Percentiles rank a stretch among this genome's conserved stretches.
Evolutionary conservation across 1,284 basidiomycete species (phyloP).

Genomic region (Ceratobasidium sp.): DNA sequence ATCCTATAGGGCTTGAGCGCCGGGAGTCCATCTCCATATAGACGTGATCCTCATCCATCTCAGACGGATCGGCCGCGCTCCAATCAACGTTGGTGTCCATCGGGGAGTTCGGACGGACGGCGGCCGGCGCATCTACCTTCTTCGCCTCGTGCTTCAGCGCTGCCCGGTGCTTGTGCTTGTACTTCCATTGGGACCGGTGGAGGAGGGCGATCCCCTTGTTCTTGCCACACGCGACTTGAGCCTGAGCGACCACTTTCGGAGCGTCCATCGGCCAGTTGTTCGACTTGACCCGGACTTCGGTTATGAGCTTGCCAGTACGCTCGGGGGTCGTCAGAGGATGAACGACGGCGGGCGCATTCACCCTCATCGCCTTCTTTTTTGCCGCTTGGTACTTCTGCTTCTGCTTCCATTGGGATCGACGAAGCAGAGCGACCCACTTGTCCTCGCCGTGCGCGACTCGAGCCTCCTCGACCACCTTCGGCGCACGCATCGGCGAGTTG

Average conservation of each 20-base stretch:
- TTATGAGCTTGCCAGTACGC: no score
- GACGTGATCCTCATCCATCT: no score
- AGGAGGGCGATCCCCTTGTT: background rate
- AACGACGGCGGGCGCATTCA: background rate
- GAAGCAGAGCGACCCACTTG: background rate
- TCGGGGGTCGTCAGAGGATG: no score
- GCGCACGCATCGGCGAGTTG: background rate
- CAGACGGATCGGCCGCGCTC: background rate
- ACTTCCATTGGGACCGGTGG: background rate
- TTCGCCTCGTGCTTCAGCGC: no score
- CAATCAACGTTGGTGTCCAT: background rate
- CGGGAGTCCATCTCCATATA: no score
- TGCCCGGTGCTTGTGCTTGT: background rate
- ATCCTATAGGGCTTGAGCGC: no score
- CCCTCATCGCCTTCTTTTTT: background rate
- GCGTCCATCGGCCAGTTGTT: background rate
- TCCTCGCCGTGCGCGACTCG: background rate
- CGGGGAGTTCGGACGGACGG: background rate
- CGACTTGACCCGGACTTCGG: no score
- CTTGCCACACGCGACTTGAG: background rate
- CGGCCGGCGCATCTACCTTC: background rate
- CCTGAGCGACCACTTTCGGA: background rate
- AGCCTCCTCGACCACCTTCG: background rate
- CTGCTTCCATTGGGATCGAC: slow-evolving; percentile 10
- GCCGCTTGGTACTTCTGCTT: background rate